Conservation (phyloP, 2,329 filamentous ascomycete genomes). For the Endoconidiophora laricicola region DNA sequence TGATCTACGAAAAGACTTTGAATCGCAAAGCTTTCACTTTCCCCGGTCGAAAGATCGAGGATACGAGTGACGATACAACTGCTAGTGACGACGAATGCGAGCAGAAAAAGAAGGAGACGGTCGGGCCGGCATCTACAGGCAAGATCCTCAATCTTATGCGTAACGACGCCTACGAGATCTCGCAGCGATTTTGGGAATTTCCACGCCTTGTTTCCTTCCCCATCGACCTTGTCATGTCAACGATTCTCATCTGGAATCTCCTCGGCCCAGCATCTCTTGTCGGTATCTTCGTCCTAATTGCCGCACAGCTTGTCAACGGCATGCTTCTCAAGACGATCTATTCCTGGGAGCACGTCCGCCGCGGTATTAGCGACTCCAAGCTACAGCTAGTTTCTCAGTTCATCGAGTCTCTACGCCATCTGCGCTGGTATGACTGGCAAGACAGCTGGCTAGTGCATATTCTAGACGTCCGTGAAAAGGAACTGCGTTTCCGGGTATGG, state of each 20-base stretch:
- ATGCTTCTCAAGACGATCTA: constrained; percentile 34
- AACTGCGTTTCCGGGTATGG: constrained; percentile 48
- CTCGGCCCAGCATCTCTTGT: constrained; percentile 60
- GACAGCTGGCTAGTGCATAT: constrained; percentile 55
- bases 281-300: constrained; percentile 41
- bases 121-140: constrained; percentile 51
- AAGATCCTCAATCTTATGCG: constrained; percentile 83
- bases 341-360: constrained; percentile 49
- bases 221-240: constrained; percentile 56
- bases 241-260: constrained; percentile 58
- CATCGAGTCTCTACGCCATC: constrained; percentile 67
- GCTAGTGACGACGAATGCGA: constrained; percentile 11
- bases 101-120: constrained; percentile 1
- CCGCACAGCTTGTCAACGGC: constrained; percentile 46
- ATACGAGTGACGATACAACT: constrained; percentile 12
- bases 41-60: constrained; percentile 19
- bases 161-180: constrained; percentile 64
- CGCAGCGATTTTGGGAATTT: constrained; percentile 80
- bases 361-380: constrained; percentile 58
- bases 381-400: constrained; percentile 72
- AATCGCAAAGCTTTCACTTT: constrained; percentile 40
- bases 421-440: constrained; percentile 74
- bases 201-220: constrained; percentile 60
- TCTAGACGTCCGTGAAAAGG: constrained; percentile 48
- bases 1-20: constrained; percentile 65